Conservation (phyloP, 306 rosid genomes). For the Clitoria ternatea region DNA sequence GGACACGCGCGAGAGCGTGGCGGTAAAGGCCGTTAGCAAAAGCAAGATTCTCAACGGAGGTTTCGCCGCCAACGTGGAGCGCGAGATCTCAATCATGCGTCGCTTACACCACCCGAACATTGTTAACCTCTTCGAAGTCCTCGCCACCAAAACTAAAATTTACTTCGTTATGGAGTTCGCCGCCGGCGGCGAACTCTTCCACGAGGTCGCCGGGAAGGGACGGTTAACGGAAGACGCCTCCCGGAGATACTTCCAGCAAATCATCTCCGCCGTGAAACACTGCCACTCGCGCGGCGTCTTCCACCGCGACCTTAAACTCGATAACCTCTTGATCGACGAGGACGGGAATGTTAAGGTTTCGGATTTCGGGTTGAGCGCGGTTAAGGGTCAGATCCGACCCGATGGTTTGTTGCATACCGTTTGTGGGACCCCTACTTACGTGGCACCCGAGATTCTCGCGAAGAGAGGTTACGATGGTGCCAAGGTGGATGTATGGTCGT, state of each 20-base stretch:
- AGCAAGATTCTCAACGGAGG: conserved; percentile 39
- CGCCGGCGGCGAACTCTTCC: conserved; percentile 68
- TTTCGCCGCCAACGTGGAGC: conserved; percentile 44
- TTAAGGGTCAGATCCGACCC: conserved; percentile 43
- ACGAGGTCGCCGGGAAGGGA: conserved; percentile 35
- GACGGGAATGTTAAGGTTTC: conserved; percentile 54
- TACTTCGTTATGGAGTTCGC: conserved; percentile 80
- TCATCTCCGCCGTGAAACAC: conserved; percentile 67
- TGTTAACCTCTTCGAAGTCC: conserved; percentile 58
- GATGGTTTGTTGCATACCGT: conserved; percentile 71
- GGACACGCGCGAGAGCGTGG: conserved; percentile 53
- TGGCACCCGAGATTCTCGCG: conserved; percentile 78
- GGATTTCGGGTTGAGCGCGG: conserved; percentile 81
- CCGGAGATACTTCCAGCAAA: conserved; percentile 66
- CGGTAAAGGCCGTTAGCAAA: conserved; percentile 69
- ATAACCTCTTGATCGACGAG: conserved; percentile 70
- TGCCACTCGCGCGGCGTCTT: conserved; percentile 67
- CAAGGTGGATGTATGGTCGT: conserved; percentile 75
- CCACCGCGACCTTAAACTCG: conserved; percentile 90
- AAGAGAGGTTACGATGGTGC: conserved; percentile 79
- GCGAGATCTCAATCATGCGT: conserved; percentile 78
- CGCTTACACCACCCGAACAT: conserved; percentile 63
- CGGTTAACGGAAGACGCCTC: conserved; percentile 53
- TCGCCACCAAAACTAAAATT: conserved; percentile 74
- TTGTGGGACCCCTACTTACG: conserved; percentile 89